A percentile compares a stretch with the other conserved stretches of the same genome.
Evolutionary conservation across 345 rosid genomes (phyloP).

Genomic region (Linum trigynum): DNA sequence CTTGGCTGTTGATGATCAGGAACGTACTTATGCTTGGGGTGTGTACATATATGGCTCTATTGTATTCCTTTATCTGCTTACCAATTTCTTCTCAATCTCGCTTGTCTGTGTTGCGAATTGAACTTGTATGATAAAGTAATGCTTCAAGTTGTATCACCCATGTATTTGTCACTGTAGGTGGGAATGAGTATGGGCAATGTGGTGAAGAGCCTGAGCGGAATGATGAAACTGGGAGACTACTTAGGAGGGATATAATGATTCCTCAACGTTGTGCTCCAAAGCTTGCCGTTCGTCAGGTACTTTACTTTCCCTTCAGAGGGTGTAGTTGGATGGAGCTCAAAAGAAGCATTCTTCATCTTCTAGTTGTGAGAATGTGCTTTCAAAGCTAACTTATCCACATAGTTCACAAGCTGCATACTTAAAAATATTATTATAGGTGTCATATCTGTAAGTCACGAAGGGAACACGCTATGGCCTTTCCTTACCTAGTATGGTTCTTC

Average conservation of each 20-base stretch:
- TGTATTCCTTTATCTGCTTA: not conserved
- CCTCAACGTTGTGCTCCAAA: slow-evolving; percentile 93
- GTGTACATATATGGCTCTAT: slow-evolving; percentile 1
- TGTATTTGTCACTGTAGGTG: slow-evolving; percentile 41
- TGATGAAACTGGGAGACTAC: slow-evolving; percentile 69
- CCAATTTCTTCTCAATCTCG: not conserved
- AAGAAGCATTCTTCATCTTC: not conserved
- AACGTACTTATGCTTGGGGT: slow-evolving; percentile 98
- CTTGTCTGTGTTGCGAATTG: too few relatives aligned
- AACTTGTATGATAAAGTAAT: too few relatives aligned
- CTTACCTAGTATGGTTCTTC: too few relatives aligned
- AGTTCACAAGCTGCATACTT: too few relatives aligned
- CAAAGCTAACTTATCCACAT: not conserved
- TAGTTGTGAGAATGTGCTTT: not conserved
- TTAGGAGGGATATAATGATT: slow-evolving; percentile 80
- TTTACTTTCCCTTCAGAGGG: slow-evolving; percentile 1
- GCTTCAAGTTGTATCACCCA: not conserved
- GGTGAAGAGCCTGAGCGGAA: slow-evolving; percentile 93
- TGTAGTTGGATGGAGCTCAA: not conserved
- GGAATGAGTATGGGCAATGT: slow-evolving; percentile 98
- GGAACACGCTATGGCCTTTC: too few relatives aligned
- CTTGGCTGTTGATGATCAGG: slow-evolving; percentile 99
- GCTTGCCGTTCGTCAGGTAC: slow-evolving; percentile 85
- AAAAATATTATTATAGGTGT: too few relatives aligned
- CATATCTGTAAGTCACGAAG: too few relatives aligned